Conservation (phyloP, 768 basidiomycete genomes). For the Leccinum rimulosum region DNA sequence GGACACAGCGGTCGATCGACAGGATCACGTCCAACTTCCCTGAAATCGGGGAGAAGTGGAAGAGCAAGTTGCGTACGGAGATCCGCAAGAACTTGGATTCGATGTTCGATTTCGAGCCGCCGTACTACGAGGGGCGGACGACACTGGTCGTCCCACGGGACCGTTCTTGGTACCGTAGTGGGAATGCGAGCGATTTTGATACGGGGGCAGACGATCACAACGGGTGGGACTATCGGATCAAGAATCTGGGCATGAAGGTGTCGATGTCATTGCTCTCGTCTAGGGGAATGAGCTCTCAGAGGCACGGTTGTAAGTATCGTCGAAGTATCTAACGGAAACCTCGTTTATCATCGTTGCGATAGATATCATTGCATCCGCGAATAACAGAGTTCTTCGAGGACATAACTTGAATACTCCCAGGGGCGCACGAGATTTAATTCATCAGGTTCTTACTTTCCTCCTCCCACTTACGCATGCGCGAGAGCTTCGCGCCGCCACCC, state of each 20-base stretch:
- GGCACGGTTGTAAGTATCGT: slow-evolving; percentile 65
- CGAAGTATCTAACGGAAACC: slow-evolving; percentile 7
- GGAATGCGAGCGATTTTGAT: slow-evolving; percentile 28
- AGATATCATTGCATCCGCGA: slow-evolving; percentile 57
- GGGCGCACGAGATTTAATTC: slow-evolving; percentile 57
- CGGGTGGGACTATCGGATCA: slow-evolving; percentile 29
- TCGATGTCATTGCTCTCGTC: slow-evolving; percentile 58
- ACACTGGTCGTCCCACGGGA: slow-evolving; percentile 31
- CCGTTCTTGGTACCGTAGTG: slow-evolving; percentile 33
- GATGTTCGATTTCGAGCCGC: slow-evolving; percentile 33
- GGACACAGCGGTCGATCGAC: slow-evolving; percentile 31
- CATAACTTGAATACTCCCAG: slow-evolving; percentile 60
- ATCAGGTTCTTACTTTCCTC: slow-evolving; percentile 9
- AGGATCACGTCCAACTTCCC: slow-evolving; percentile 31
- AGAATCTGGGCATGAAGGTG: slow-evolving; percentile 27
- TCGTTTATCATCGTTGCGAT: slow-evolving; percentile 2
- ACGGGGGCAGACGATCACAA: slow-evolving; percentile 32
- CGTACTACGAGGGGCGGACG: slow-evolving; percentile 21
- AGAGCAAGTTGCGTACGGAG: slow-evolving; percentile 28
- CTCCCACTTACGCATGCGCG: slow-evolving; percentile 44
- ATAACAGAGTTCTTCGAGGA: slow-evolving; percentile 62
- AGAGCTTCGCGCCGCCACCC: slow-evolving; percentile 57
- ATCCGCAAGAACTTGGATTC: slow-evolving; percentile 33
- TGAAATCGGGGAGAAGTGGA: slow-evolving; percentile 34
- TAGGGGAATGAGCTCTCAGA: slow-evolving; percentile 86